These are phyloP conservation scores for Aureobasidium sp. DNA, from an alignment of 2,329 filamentous ascomycete species.

Conservation along the genomic window DNA sequence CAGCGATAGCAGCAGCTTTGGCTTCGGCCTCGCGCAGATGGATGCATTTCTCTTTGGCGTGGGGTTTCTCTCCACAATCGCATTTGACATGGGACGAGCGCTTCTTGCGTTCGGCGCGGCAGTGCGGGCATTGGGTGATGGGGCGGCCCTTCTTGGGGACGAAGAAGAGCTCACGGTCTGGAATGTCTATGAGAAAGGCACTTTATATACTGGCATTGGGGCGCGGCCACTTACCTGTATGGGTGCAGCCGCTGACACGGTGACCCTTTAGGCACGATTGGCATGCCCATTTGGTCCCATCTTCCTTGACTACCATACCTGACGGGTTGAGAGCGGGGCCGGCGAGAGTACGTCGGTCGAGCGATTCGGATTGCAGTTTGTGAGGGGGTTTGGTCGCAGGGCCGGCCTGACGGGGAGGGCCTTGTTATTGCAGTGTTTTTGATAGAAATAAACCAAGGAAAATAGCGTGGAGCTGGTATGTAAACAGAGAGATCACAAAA, in stretches of 20 bases:
- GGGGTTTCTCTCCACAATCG: slow-evolving; percentile 81
- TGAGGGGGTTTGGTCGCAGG: not conserved
- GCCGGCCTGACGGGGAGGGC: slow-evolving; percentile 4
- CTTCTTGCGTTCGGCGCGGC: slow-evolving; percentile 91
- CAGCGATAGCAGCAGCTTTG: slow-evolving; percentile 17
- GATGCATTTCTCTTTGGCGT: slow-evolving; percentile 44
- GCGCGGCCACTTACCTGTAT: slow-evolving; percentile 61
- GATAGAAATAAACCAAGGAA: slow-evolving; percentile 1
- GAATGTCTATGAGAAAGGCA: slow-evolving; percentile 3
- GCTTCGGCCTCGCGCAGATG: slow-evolving; percentile 29
- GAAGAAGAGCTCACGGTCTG: slow-evolving; percentile 84
- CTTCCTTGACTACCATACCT: slow-evolving; percentile 32
- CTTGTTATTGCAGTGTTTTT: slow-evolving; percentile 6
- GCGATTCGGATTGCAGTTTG: not conserved
- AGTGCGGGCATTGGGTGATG: slow-evolving; percentile 96
- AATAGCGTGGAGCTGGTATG: not conserved
- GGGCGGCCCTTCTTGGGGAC: slow-evolving; percentile 98
- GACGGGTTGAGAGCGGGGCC: slow-evolving; percentile 10
- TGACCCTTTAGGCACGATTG: slow-evolving; percentile 97
- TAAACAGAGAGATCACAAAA: not conserved
- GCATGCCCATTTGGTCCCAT: slow-evolving; percentile 97
- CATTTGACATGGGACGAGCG: slow-evolving; percentile 91
- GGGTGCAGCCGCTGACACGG: slow-evolving; percentile 97
- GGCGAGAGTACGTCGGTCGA: slow-evolving; percentile 8
- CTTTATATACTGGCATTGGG: not conserved